Conservation (phyloP, 1,284 basidiomycete genomes). For the Moesziomyces sp. region DNA sequence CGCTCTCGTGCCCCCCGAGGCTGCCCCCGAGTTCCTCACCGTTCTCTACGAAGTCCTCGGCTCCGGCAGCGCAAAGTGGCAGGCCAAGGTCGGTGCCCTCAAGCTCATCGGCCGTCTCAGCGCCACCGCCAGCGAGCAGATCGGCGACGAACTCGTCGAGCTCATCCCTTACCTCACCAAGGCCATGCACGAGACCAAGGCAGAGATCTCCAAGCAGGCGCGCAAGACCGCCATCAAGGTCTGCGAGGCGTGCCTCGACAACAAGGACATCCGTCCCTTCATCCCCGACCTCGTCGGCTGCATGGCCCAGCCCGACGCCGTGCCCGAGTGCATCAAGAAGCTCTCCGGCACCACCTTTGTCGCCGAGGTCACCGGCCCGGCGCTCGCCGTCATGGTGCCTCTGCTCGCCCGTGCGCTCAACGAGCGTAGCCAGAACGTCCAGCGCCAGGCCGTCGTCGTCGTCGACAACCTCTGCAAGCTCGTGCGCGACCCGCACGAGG, state of each 20-base stretch:
- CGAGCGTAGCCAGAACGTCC: conserved; percentile 84
- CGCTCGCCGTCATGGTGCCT: conserved; percentile 94
- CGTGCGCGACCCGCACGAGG: conserved; percentile 89
- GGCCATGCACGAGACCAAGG: conserved; percentile 97
- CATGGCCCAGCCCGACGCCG: conserved; percentile 86
- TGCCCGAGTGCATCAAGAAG: conserved; percentile 93
- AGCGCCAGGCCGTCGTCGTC: conserved; percentile 81
- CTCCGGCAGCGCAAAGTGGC: conserved; percentile 83
- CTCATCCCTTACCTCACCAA: conserved; percentile 87
- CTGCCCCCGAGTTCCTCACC: conserved; percentile 77
- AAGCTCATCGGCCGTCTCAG: conserved; percentile 77
- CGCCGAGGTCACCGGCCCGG: conserved; percentile 94
- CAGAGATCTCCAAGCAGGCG: conserved; percentile 88
- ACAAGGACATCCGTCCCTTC: conserved; percentile 91
- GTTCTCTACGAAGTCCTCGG: conserved; percentile 80
- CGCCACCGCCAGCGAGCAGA: conserved; percentile 78
- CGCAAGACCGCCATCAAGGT: conserved; percentile 92
- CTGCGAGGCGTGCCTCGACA: conserved; percentile 88
- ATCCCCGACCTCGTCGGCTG: conserved; percentile 84
- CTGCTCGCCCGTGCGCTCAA: conserved; percentile 91
- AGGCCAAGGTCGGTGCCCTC: conserved; percentile 90
- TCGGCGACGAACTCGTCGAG: conserved; percentile 84
- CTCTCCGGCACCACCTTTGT: conserved; percentile 95
- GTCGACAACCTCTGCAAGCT: conserved; percentile 98
- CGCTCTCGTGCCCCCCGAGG: conserved; percentile 84